Evolutionary conservation across 2,329 filamentous ascomycete species (phyloP), one percentile per base, ranked within the genome.

Genomic region (Pseudocercospora cruenta): DNA sequence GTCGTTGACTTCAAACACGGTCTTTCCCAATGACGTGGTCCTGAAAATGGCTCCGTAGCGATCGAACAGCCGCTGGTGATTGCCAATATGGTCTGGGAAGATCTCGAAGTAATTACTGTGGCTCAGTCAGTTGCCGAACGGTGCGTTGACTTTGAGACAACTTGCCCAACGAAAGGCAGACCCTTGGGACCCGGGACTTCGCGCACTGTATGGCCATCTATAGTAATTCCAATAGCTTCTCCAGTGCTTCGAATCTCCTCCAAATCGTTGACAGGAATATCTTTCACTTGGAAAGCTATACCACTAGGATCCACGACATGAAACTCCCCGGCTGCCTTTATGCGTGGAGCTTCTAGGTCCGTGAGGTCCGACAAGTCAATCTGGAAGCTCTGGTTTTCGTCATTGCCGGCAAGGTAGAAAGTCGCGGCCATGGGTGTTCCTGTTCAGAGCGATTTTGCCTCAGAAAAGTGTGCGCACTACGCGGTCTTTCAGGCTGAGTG

Each of bases 181-280:
- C 76, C 75, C 26, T 67, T 68, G 19, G 79, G 85, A 1, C 78
- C 80, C 1, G 73, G 75, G 1, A 72, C 67, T 2, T 82, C 78
- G 1, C 81, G 82, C 6, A 86, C 81, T 3, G 78, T 71, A 43
- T 83, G 79, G 22, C 84, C 83, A 64, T 86, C 84, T 16, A 87
- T 79, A 4, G 79, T 81, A 67, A 86, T 78, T 62, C 68, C 71
- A 31, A 78, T 69, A 6, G 75, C 64, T 26, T 61, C 66, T 21
- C 67, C 39, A 31, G 69, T 45, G 12, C 33, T 59, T 49, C 69
- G 57, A 24, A 75, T 66, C n/a, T 70, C 69, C 6, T 66, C 61
- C 16, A 73, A 19, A 16, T 64, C 64, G 21, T 55, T 47, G 19
- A 71, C 51, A 24, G 54, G 51, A 8, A 33, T 58, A 4, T 66